These are phyloP conservation scores for Eleusine coracana DNA, from an alignment of 176 grass and related monocot genomes.

Conservation along the genomic window DNA sequence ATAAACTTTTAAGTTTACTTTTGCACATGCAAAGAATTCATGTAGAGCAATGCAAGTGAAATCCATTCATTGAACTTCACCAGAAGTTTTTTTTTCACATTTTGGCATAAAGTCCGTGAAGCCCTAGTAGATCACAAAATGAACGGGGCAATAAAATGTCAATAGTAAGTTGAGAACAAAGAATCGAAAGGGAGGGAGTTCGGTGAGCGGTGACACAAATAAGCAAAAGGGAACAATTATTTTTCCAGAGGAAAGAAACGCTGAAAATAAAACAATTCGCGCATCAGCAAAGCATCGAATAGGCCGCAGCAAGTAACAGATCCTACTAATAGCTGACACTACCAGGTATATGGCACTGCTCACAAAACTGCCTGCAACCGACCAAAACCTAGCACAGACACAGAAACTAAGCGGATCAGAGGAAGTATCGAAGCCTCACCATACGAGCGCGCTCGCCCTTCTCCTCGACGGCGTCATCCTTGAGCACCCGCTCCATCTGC, in stretches of 20 bases:
- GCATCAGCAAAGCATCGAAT: background rate
- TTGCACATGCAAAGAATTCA: background rate
- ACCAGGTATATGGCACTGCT: background rate
- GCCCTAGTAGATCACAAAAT: background rate
- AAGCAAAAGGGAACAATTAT: background rate
- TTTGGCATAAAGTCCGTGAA: background rate
- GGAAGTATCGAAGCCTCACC: constrained; percentile 14
- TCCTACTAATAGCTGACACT: background rate
- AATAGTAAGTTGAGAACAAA: background rate
- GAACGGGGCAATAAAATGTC: background rate
- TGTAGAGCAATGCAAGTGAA: background rate
- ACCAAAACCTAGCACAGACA: background rate
- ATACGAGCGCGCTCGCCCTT: constrained; percentile 57
- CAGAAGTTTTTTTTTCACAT: background rate
- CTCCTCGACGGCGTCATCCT: constrained; percentile 58
- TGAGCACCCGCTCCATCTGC: constrained; percentile 53
- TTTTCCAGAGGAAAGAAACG: background rate
- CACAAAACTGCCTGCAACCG: background rate
- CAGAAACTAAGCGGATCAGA: background rate
- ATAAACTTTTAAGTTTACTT: background rate
- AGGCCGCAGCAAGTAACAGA: background rate
- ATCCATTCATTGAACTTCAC: background rate
- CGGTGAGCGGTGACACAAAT: background rate
- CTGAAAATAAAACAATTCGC: background rate
- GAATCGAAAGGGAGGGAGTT: background rate